phyloP scores from a whole-genome alignment of 2,329 filamentous ascomycete genomes.

The Diplodia scrobiculata region DNA sequence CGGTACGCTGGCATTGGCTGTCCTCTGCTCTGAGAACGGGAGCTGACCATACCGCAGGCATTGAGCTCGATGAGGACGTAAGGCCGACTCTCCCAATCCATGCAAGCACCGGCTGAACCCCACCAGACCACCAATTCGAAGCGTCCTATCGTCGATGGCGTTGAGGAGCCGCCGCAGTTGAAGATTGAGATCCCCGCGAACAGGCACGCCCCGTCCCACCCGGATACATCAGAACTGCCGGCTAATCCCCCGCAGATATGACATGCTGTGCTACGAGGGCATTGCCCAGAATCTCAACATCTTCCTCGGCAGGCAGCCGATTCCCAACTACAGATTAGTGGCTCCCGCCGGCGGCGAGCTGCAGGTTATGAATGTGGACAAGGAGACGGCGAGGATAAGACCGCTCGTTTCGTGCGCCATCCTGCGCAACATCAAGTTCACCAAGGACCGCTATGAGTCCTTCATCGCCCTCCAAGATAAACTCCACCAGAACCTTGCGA shows the following conservation, averaged over 20 bases:
- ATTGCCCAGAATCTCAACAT: slow-evolving; percentile 95
- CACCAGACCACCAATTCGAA: slow-evolving; percentile 68
- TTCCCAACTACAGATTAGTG: slow-evolving; percentile 78
- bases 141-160: slow-evolving; percentile 71
- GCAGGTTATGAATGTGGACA: slow-evolving; percentile 76
- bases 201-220: slow-evolving; percentile 59
- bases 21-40: slow-evolving; percentile 4
- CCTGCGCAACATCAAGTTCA: slow-evolving; percentile 48
- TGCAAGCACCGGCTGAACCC: slow-evolving; percentile 17
- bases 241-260: slow-evolving; percentile 54
- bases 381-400: slow-evolving; percentile 75
- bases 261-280: slow-evolving; percentile 97
- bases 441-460: slow-evolving; percentile 29
- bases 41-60: slow-evolving; percentile 51
- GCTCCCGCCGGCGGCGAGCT: slow-evolving; percentile 72
- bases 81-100: slow-evolving; percentile 28
- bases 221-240: slow-evolving; percentile 3
- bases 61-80: slow-evolving; percentile 93
- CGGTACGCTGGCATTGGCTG: slow-evolving; percentile 52
- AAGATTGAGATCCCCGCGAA: slow-evolving; percentile 99
- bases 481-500: slow-evolving; percentile 91
- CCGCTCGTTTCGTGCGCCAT: slow-evolving; percentile 89
- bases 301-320: slow-evolving; percentile 74
- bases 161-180: slow-evolving; percentile 85
- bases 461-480: slow-evolving; percentile 76